A percentile compares a stretch with the other conserved stretches of the same genome.
phyloP scores from a whole-genome alignment of 2,329 filamentous ascomycete species.

The Didymella segeticola region DNA sequence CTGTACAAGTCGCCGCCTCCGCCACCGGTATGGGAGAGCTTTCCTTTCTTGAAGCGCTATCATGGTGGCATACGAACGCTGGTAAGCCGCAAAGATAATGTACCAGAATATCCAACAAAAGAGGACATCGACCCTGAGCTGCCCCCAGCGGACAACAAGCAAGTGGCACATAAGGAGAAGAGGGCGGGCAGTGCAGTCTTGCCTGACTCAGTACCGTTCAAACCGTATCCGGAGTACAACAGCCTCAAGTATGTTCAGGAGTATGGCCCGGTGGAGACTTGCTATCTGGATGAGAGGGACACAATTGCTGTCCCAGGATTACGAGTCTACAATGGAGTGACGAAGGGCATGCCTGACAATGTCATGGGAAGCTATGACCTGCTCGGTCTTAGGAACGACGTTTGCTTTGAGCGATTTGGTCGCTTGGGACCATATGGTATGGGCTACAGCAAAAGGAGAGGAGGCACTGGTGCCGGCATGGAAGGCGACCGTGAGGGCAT shows the following conservation, averaged over 20 bases:
- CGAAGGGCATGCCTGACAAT: constrained; percentile 82
- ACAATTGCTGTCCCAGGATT: constrained; percentile 72
- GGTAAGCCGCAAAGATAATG: constrained; percentile 69
- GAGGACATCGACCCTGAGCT: constrained; percentile 54
- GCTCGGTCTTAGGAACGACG: constrained; percentile 77
- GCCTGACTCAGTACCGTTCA: constrained; percentile 56
- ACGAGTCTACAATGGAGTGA: constrained; percentile 77
- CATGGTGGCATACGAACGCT: constrained; percentile 85
- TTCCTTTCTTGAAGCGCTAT: constrained; percentile 84
- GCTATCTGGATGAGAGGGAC: constrained; percentile 75
- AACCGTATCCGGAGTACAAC: constrained; percentile 72
- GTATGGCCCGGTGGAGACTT: constrained; percentile 71
- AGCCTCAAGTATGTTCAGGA: constrained; percentile 63
- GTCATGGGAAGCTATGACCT: constrained; percentile 87
- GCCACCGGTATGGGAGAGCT: constrained; percentile 83
- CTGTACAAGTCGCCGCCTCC: constrained; percentile 66
- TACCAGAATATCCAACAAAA: constrained; percentile 81
- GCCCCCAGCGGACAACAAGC: constrained; percentile 28
- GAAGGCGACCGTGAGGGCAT: constrained; percentile 82
- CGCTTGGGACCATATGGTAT: constrained; percentile 87
- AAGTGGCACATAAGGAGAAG: constrained; percentile 40
- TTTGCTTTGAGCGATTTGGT: constrained; percentile 93
- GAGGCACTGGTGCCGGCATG: constrained; percentile 84
- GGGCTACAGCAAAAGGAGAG: constrained; percentile 79
- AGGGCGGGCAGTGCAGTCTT: constrained; percentile 37